Conservation (phyloP, 352 stramenopile species). For the Phytophthora litchii region DNA sequence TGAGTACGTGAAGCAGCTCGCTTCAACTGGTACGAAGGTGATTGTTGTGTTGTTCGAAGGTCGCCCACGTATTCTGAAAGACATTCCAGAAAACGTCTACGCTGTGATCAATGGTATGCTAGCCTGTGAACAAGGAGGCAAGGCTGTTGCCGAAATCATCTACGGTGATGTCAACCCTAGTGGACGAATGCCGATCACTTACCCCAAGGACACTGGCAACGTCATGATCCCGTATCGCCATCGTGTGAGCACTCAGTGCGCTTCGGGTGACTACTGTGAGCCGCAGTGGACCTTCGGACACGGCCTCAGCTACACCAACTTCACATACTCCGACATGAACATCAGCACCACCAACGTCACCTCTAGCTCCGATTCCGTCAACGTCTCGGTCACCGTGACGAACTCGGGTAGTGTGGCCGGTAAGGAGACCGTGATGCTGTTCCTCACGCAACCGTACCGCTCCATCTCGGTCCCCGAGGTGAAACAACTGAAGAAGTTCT, state of each 20-base stretch:
- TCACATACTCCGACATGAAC: constrained; percentile 46
- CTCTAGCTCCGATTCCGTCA: constrained; percentile 32
- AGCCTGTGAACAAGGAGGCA: constrained; percentile 67
- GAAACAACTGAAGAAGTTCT: constrained; percentile 46
- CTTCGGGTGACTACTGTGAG: constrained; percentile 45
- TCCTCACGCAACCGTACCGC: constrained; percentile 29
- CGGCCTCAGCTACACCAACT: constrained; percentile 70
- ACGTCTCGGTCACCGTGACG: constrained; percentile 23
- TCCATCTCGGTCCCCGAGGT: constrained; percentile 39
- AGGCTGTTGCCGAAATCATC: constrained; percentile 79
- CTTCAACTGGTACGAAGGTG: constrained; percentile 63
- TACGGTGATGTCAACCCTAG: constrained; percentile 23
- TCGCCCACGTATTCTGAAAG: constrained; percentile 69
- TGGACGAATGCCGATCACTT: constrained; percentile 25
- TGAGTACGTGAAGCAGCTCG: constrained; percentile 71
- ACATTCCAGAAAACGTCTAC: constrained; percentile 51
- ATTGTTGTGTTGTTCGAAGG: constrained; percentile 77
- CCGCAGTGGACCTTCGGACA: constrained; percentile 58
- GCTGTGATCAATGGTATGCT: constrained; percentile 79
- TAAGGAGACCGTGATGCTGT: constrained; percentile 48
- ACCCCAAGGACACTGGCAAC: constrained; percentile 51
- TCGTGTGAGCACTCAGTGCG: constrained; percentile 34
- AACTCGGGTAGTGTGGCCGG: constrained; percentile 38
- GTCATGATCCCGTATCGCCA: constrained; percentile 18
- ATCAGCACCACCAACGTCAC: constrained; percentile 36